A percentile compares a stretch with the other conserved stretches of the same genome.
Conservation (phyloP, 768 basidiomycete genomes). For the Pleurotus tuoliensis region DNA sequence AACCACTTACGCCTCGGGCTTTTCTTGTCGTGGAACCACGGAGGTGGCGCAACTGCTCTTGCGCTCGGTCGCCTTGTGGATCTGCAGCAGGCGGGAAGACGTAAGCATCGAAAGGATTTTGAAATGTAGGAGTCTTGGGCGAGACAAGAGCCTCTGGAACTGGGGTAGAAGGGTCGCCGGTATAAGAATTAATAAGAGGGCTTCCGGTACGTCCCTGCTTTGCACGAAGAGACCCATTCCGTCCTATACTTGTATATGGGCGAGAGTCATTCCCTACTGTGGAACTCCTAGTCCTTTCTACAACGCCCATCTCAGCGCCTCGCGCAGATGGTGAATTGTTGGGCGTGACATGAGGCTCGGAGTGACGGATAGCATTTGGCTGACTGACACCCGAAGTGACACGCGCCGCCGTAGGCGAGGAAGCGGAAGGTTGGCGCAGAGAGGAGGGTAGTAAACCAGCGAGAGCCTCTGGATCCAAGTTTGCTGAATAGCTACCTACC, state of each 20-base stretch:
- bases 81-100: not conserved
- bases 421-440: too few species aligned
- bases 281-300: not conserved
- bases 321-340: not conserved
- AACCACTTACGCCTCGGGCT: not conserved
- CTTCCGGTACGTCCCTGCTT: not conserved
- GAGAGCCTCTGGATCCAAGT: too few species aligned
- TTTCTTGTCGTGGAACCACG: not conserved
- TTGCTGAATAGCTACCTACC: too few species aligned
- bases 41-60: not conserved
- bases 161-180: not conserved
- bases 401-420: too few species aligned
- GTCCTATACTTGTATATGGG: not conserved
- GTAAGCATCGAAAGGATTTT: too few species aligned
- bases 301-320: not conserved
- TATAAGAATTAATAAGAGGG: constrained; percentile 1
- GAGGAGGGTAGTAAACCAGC: too few species aligned
- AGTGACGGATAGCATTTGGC: not conserved
- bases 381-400: too few species aligned
- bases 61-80: not conserved
- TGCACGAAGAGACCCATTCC: not conserved
- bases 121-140: not conserved
- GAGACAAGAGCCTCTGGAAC: not conserved
- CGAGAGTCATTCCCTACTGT: constrained; percentile 3
- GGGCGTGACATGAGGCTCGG: not conserved